Conservation (phyloP, 768 basidiomycete genomes). For the Rickenella mellea region DNA sequence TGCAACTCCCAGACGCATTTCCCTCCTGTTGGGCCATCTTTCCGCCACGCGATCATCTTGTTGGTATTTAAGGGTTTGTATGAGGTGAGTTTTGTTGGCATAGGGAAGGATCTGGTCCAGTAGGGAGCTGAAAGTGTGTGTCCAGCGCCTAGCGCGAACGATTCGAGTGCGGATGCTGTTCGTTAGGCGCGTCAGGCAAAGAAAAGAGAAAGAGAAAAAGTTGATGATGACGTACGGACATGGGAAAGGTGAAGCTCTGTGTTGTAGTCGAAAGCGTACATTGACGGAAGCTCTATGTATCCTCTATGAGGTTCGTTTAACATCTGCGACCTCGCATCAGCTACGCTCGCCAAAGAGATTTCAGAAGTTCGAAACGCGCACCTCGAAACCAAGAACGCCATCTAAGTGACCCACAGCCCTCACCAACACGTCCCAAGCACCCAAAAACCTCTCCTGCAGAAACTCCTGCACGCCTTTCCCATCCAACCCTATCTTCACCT, state of each 20-base stretch:
- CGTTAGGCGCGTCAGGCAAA: not conserved
- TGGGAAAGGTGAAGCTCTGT: slow-evolving; percentile 83
- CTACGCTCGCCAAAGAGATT: not conserved
- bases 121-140: slow-evolving; percentile 68
- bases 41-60: slow-evolving; percentile 56
- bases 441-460: slow-evolving; percentile 73
- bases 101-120: slow-evolving; percentile 82
- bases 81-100: slow-evolving; percentile 66
- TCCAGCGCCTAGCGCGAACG: slow-evolving; percentile 88
- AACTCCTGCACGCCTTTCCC: slow-evolving; percentile 69
- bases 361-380: slow-evolving; percentile 19
- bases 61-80: slow-evolving; percentile 49
- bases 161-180: slow-evolving; percentile 73
- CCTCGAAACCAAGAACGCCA: slow-evolving; percentile 85
- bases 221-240: slow-evolving; percentile 48
- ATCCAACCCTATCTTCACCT: slow-evolving; percentile 44
- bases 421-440: slow-evolving; percentile 64
- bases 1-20: slow-evolving; percentile 86
- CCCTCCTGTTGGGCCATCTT: slow-evolving; percentile 63
- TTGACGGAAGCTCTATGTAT: slow-evolving; percentile 73
- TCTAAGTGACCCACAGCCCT: slow-evolving; percentile 63
- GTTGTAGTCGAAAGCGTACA: slow-evolving; percentile 87
- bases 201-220: not conserved
- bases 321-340: slow-evolving; percentile 35
- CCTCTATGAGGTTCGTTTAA: slow-evolving; percentile 95